phyloP scores from a whole-genome alignment of 345 rosid species.

The Hibiscus mutabilis region DNA sequence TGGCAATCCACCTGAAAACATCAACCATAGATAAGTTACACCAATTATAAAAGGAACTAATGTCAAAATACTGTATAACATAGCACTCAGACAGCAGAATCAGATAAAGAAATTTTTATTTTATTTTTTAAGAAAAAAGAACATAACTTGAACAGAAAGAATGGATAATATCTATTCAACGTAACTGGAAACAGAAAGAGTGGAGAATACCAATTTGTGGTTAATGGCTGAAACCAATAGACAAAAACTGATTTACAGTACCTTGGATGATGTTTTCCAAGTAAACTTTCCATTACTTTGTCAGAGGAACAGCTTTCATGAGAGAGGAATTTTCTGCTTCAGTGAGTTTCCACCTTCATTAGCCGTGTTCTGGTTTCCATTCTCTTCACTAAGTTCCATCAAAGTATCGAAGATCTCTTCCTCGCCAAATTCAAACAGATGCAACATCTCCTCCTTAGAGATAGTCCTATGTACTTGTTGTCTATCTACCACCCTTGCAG shows the following conservation, averaged over 20 bases:
- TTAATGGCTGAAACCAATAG: not conserved
- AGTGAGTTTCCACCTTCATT: slow-evolving; percentile 31
- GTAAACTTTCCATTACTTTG: slow-evolving; percentile 79
- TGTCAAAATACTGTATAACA: not conserved
- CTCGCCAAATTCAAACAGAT: slow-evolving; percentile 93
- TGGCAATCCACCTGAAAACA: slow-evolving; percentile 9
- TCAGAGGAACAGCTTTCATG: slow-evolving; percentile 70
- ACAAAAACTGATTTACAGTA: slow-evolving; percentile 11
- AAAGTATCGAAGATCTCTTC: slow-evolving; percentile 65
- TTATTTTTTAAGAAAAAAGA: not conserved
- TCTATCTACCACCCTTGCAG: slow-evolving; percentile 99
- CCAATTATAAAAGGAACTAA: not conserved
- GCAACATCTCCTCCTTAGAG: slow-evolving; percentile 98
- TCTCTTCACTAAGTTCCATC: slow-evolving; percentile 34
- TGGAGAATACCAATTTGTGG: not conserved
- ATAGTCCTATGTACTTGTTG: slow-evolving; percentile 95
- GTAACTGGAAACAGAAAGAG: not conserved
- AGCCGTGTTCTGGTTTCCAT: slow-evolving; percentile 26
- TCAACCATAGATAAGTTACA: slow-evolving; percentile 2
- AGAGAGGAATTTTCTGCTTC: slow-evolving; percentile 47
- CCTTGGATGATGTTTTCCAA: slow-evolving; percentile 76
- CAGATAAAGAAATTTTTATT: not conserved
- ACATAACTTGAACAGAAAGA: not conserved
- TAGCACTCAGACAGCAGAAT: slow-evolving; percentile 1
- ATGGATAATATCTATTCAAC: not conserved